Base-by-base conservation (phyloP, 345 rosid genomes). In the Cardamine chenopodiifolia region DNA sequence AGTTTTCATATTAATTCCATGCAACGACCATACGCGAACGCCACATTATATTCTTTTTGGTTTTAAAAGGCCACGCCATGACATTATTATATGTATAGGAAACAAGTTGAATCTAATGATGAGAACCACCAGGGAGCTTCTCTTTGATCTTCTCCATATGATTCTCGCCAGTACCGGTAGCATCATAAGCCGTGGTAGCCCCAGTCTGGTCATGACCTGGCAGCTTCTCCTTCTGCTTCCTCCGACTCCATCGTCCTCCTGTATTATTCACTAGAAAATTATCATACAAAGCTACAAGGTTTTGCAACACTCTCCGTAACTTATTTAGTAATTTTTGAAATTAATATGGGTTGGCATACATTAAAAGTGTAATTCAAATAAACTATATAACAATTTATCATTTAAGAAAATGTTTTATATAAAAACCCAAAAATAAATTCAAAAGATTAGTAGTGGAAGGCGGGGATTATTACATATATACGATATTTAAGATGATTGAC, bases 191-290 rank as follows among this genome's bases (percentile, higher is more conserved):
- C 10, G 80, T 66, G 75, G 74, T 77, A 0, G 73, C 5, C 1
- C 65, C 73, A 29, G 79, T 76, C 53, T 72, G 78, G 32, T 83
- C 73, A 3, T 82, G 80, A 6, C 86, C 84, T 1, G 86, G 83
- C 15, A 90, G 54, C 71, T 87, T 90, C 75, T 89, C 90, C 78
- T 87, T 90, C 84, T 85, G 72, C 90, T 85, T 54, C 88, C 89
- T 55, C 91, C 91, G 23, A 75, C 69, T 42, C 86, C 92, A 50
- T 90, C 96, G 26, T 86, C 93, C 68, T 90, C 93, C 11, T 85
- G 28, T 62, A 19, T 58, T 19, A 11, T 5, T 34, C n/a, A 58
- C 19, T 13, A 22, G 32, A 23, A 40, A 15, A 15, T 62, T 32
- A 4, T 23, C 8, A 14, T 13, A 1, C 15, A 32, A 32, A 49